Percentiles rank a stretch among this genome's conserved stretches.
These are phyloP conservation scores for Auriscalpium microsporum DNA, from an alignment of 768 basidiomycete genomes.

Conservation along the genomic window DNA sequence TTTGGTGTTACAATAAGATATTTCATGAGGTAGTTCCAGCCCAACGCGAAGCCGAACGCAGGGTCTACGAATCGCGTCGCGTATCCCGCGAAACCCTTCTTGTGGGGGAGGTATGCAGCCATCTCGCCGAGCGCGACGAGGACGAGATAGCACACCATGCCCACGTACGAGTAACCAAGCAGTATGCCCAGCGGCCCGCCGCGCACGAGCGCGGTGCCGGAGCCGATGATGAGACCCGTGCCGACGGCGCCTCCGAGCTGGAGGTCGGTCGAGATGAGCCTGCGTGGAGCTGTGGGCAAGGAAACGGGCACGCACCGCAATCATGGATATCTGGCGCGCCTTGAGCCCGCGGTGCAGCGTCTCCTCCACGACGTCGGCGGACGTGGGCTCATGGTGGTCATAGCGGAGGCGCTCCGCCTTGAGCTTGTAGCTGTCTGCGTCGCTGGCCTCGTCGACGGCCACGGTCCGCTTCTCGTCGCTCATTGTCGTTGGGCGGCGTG, in stretches of 20 bases:
- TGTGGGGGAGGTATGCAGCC: slow-evolving; percentile 42
- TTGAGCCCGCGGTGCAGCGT: slow-evolving; percentile 27
- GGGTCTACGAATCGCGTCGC: slow-evolving; percentile 61
- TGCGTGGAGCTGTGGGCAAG: not conserved
- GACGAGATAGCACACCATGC: slow-evolving; percentile 50
- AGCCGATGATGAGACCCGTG: slow-evolving; percentile 30
- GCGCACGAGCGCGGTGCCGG: slow-evolving; percentile 47
- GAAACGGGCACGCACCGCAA: slow-evolving; percentile 21
- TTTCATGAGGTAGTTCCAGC: slow-evolving; percentile 43
- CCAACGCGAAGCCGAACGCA: slow-evolving; percentile 58
- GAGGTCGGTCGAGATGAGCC: not conserved
- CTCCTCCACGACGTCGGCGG: slow-evolving; percentile 20
- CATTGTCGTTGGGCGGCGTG: not conserved
- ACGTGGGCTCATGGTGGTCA: slow-evolving; percentile 3
- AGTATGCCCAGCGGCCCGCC: slow-evolving; percentile 46
- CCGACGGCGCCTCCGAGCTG: slow-evolving; percentile 28
- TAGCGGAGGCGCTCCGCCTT: not conserved
- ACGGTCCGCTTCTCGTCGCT: not conserved
- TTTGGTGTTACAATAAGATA: slow-evolving; percentile 58
- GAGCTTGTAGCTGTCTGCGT: not conserved
- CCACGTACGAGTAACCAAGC: slow-evolving; percentile 38
- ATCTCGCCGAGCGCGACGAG: slow-evolving; percentile 41
- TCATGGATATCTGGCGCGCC: slow-evolving; percentile 32
- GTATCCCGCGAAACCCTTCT: slow-evolving; percentile 50
- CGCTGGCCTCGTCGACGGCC: not conserved